These are phyloP conservation scores for Allantophomopsis cytisporea DNA, from an alignment of 2,329 filamentous ascomycete species.

Conservation along the genomic window DNA sequence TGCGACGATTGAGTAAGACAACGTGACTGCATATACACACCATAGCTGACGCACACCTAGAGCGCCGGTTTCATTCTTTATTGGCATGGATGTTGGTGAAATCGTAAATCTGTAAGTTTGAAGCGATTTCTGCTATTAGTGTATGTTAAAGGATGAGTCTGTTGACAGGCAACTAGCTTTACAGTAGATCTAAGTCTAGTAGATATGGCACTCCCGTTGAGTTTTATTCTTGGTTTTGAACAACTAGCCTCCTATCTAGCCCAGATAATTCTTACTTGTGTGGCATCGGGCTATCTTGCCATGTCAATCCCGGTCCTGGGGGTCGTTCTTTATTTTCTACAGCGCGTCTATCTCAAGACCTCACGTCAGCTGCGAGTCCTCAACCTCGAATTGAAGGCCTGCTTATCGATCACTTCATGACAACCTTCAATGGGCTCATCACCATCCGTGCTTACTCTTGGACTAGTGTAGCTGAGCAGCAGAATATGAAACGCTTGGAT, in stretches of 20 bases:
- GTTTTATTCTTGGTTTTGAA: neutral
- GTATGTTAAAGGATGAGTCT: constrained; percentile 2
- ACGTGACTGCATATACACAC: constrained; percentile 3
- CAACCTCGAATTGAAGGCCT: constrained; percentile 28
- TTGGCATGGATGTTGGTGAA: constrained; percentile 2
- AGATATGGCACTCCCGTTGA: neutral
- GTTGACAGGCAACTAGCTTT: neutral
- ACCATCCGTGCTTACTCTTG: constrained; percentile 30
- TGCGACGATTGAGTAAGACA: constrained; percentile 6
- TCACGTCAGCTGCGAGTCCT: constrained; percentile 31
- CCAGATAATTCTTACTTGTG: constrained; percentile 23
- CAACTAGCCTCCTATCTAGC: neutral
- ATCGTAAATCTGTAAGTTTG: constrained; percentile 8
- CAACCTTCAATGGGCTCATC: constrained; percentile 27
- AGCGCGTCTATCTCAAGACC: constrained; percentile 29
- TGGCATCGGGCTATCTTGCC: constrained; percentile 11
- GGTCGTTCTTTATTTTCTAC: constrained; percentile 8
- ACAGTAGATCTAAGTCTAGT: neutral
- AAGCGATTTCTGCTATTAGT: constrained; percentile 6
- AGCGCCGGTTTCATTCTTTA: constrained; percentile 19
- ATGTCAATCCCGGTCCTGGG: constrained; percentile 9
- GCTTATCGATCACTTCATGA: constrained; percentile 29
- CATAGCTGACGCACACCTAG: constrained; percentile 8
- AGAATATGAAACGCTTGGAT: constrained; percentile 17
- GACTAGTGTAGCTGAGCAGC: constrained; percentile 7